Base-by-base conservation (phyloP, 495 filamentous ascomycete species). In the Penicillium ochrochloron region DNA sequence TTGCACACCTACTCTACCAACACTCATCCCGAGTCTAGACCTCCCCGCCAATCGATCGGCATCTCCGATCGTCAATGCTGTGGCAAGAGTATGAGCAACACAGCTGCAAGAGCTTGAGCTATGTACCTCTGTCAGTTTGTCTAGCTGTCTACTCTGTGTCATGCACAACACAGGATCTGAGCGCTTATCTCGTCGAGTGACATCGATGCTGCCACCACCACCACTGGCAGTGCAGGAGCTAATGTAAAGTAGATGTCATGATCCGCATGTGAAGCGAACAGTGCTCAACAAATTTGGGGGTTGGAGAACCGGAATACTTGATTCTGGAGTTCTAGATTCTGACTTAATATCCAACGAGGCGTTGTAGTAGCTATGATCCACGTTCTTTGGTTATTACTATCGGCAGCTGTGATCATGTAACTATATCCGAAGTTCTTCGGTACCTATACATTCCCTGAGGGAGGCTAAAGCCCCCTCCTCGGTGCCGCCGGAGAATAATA, bases 221-320 rank as follows among this genome's bases (percentile, higher is more conserved):
- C 62, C 62, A 52, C 65, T 9, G 42, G 33, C 34, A 42, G 65
- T 56, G 64, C 59, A 66, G 66, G 48, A 59, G 56, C 67, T 73
- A 73, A 70, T 68, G 65, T 60, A 60, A 27, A 59, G 41, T 46
- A 68, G 42, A 68, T 70, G 63, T 66, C 66, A 73, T 70, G 59
- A 44, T 51, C 54, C 44, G 51, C 71, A 66, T 70, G 71, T 73
- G 69, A 62, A 66, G 71, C 71, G 71, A 70, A 31, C 69, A 67
- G 61, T 66, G 71, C 53, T 37, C 71, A 64, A 50, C 29, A 35
- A 41, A 25, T 33, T 10, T 55, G 25, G 31, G 44, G 39, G n/a
- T 15, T 12, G 19, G 21, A 21, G 44, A 21, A 46, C 3, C 42
- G 23, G 58, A 19, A n/a, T 42, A 19, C 33, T 58, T 10, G 56